Base-by-base conservation (phyloP, 441 rosid species). In the Pelargonium hybrid region DNA sequence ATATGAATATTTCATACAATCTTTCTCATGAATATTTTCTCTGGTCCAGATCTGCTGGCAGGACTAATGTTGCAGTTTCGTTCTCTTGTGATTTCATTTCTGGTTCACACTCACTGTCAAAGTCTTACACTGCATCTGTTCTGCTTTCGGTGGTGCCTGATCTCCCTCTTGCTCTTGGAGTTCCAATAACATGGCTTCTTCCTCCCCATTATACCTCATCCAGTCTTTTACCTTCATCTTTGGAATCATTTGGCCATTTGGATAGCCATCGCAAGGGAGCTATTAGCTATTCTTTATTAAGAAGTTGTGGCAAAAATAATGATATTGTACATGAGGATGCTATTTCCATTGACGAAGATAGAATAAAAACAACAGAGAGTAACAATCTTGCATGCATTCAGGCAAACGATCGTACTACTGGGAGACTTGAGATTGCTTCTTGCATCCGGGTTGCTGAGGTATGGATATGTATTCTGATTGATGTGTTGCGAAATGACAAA, bases 401-500 rank as follows among this genome's bases (percentile, higher is more conserved):
- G 74, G 98, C 91, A 68, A 94, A 91, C 78, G 96, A 94, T 82
- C 89, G 85, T 65, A 77, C 84, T 73, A 88, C 83, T 74, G 97
- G 96, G 76, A 90, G 89, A 80, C 77, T 73, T 50, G 97, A 88
- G 85, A 84, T 94, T 78, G 98, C 97, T 82, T 79, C 95, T 62
- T 94, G 98, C 80, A 80, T 94, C 79, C 85, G 86, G 80, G 92
- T 94, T 76, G 91, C 95, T 52, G 97, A 94, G 98, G 97, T 93
- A 87, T 65, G 54, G 3, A 1, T 11, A 67, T 34, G 11, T 73
- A 31, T 34, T 72, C 20, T 61, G 80, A 23, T 70, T 9, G 59
- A 70, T 69, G 64, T 71, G n/a, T 59, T 0, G n/a, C 50, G 41
- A 37, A 68, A 41, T 66, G 34, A 9, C 3, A 7, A 25, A 23